Percentiles rank a stretch among this genome's conserved stretches.
Evolutionary conservation across 768 basidiomycete species (phyloP).

Genomic region (Trametes cinnabarina): DNA sequence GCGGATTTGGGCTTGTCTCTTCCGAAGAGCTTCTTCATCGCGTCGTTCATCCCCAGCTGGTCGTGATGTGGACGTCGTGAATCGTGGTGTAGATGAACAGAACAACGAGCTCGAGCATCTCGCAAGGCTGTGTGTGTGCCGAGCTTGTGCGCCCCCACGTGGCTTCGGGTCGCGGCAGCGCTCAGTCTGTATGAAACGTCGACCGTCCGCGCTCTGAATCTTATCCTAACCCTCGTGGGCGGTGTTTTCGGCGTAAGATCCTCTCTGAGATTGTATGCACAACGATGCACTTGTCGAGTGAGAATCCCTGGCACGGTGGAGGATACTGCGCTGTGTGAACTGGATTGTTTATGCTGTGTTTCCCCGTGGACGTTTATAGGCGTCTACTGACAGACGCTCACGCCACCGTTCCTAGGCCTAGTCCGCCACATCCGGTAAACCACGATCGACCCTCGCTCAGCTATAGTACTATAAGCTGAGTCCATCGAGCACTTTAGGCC

Average conservation of each 20-base stretch:
- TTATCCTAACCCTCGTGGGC: neutral
- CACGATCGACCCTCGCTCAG: no score
- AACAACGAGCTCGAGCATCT: conserved; percentile 7
- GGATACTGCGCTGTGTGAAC: neutral
- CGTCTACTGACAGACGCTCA: no score
- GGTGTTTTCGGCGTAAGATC: no score
- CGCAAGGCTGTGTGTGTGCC: conserved; percentile 21
- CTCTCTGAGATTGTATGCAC: neutral
- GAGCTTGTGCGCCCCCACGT: conserved; percentile 19
- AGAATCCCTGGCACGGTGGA: neutral
- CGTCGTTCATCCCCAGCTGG: neutral
- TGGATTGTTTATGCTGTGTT: no score
- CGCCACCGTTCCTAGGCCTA: no score
- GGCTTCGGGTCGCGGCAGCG: conserved; percentile 15
- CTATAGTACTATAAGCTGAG: no score
- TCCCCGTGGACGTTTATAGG: no score
- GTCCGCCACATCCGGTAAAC: no score
- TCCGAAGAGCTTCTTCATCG: conserved; percentile 63
- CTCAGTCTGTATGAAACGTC: conserved; percentile 8
- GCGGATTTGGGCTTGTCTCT: conserved; percentile 46
- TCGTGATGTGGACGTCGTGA: conserved; percentile 5
- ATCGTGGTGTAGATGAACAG: conserved; percentile 18
- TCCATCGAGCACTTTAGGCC: no score
- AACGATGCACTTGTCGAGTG: neutral
- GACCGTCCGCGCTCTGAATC: neutral